Percentiles rank a stretch among this genome's conserved stretches.
These are phyloP conservation scores for Aspergillus aculeatinus DNA, from an alignment of 2,329 filamentous ascomycete genomes.

Conservation along the genomic window DNA sequence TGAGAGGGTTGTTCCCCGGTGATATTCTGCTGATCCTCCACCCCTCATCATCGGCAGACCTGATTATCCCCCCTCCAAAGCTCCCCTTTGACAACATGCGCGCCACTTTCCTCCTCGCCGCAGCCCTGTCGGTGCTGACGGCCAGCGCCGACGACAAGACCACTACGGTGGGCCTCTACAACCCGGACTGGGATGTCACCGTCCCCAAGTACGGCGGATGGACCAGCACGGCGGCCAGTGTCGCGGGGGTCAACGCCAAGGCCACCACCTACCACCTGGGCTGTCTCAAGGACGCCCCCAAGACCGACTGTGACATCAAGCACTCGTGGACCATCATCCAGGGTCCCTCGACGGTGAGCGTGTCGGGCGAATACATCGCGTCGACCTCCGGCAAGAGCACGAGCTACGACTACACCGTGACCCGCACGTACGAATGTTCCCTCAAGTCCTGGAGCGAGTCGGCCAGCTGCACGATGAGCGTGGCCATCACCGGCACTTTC, in stretches of 20 bases:
- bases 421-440: slow-evolving; percentile 17
- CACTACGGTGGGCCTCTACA: slow-evolving; percentile 16
- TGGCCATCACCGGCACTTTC: slow-evolving; percentile 8
- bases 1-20: no score
- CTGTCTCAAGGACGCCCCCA: slow-evolving; percentile 23
- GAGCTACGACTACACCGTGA: slow-evolving; percentile 21
- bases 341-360: slow-evolving; percentile 22
- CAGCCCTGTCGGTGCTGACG: background rate
- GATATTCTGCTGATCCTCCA: no score
- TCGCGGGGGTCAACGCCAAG: slow-evolving; percentile 21
- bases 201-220: slow-evolving; percentile 9
- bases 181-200: slow-evolving; percentile 8
- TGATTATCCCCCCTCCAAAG: background rate
- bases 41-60: no score
- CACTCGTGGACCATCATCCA: slow-evolving; percentile 26
- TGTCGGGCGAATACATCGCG: slow-evolving; percentile 22
- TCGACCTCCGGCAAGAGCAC: slow-evolving; percentile 3
- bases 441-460: slow-evolving; percentile 17
- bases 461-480: slow-evolving; percentile 22
- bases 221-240: slow-evolving; percentile 24
- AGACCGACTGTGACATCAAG: slow-evolving; percentile 22
- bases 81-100: slow-evolving; percentile 1
- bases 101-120: background rate
- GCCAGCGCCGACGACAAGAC: slow-evolving; percentile 3
- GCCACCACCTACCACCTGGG: slow-evolving; percentile 25